Base-by-base conservation (phyloP, 129 eudicot genomes). In the Tagetes erecta region DNA sequence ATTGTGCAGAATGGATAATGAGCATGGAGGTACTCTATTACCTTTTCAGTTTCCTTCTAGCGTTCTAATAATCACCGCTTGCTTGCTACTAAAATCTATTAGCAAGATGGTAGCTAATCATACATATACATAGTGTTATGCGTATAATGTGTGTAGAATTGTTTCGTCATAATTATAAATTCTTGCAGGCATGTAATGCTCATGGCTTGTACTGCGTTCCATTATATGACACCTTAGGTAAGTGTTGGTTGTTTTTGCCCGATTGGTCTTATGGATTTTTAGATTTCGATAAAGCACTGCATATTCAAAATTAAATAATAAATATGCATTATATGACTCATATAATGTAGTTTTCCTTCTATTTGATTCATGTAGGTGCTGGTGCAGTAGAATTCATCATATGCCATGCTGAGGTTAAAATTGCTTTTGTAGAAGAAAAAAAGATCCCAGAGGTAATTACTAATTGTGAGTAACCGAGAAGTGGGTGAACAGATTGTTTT, bases 111-210 rank as follows among this genome's bases (percentile, higher is more conserved):
- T 13, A 58, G 34, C 44, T 12, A 55, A 56, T 56, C 67, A 71
- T 39, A 20, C 53, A 39, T 7, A 59, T 10, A 47, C 59, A 68
- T 33, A 33, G 33, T 3, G 11, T 1, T 65, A 38, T 65, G 7
- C 38, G 6, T 77, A 36, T 37, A 56, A 62, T 64, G 12, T 41
- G 39, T 85, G 36, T 57, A 46, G 67, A 75, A 49, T 70, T 70
- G 3, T 71, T 59, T 77, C 72, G 49, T 83, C 20, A 84, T 53
- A 58, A 67, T 27, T 3, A 11, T 50, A 68, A 70, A 75, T 53
- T 76, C 27, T 65, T 85, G 86, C 94, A 94, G 99, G 98, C 97
- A 10, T 94, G 98, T 80, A 94, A 94, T 83, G 98, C 98, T 75
- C 97, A 94, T 83, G 97, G 91, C 9, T 76, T 95, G 60, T 79